Evolutionary conservation across 371 early-diverging fungal genomes (phyloP), one percentile per base, ranked within the genome.

Genomic region (Chytridiales sp.): DNA sequence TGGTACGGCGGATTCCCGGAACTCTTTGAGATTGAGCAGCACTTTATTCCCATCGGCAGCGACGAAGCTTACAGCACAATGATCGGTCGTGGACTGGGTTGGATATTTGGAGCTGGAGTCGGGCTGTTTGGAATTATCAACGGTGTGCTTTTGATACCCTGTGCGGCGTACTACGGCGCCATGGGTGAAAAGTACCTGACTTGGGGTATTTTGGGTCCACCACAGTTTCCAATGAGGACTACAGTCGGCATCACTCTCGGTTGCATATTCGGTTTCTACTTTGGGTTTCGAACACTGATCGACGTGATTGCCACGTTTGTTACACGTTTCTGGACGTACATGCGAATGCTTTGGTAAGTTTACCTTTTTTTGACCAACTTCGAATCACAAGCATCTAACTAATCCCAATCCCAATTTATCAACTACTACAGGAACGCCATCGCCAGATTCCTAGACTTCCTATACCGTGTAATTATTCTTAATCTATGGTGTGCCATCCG

Each of bases 391-490:
- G n/a, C n/a, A n/a, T 11, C 39, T 9, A 38, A 38, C 39, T 6
- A 15, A 48, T 27, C 13, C 29, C 32, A 11, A 48, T 24, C 19
- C 27, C 6, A 26, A 30, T 48, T n/a, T n/a, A n/a, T n/a, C n/a
- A n/a, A n/a, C n/a, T n/a, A n/a, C n/a, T 48, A 24, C 19, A 48
- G 48, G 48, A 19, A 48, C 6, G 48, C 48, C 27, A 48, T 48
- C 29, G 26, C 48, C 29, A 27, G 9, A 48, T 13, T 48, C 19
- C 29, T 48, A 4, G 29, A 32, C 4, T 48, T 24, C 48, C 26
- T 48, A 15, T 48, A 48, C 29, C 15, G 48, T 9, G 48, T 48
- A 8, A 48, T 48, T 29, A 27, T 48, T 29, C 15, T 27, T 4
- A 48, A 48, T 22, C 27, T 48, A 4, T 27, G 48, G 4, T 9